phyloP scores from a whole-genome alignment of 2,329 filamentous ascomycete species.

The Fusarium chuoi region DNA sequence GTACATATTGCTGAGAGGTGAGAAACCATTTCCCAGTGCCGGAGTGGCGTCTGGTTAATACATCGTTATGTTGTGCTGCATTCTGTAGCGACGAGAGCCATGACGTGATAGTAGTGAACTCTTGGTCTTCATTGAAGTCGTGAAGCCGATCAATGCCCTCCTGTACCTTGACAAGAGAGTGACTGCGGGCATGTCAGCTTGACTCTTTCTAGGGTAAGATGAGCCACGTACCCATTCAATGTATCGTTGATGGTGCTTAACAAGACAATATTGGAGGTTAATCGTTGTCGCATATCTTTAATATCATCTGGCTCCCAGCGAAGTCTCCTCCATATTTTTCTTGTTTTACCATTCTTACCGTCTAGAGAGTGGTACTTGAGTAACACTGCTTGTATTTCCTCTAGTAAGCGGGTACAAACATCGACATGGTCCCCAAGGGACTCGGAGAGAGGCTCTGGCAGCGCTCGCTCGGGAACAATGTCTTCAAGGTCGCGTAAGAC shows the following conservation, averaged over 20 bases:
- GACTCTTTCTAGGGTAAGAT: accelerated
- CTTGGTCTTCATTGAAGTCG: background rate
- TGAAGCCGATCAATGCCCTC: background rate
- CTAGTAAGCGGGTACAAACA: background rate
- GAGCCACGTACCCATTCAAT: background rate
- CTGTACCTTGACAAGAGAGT: background rate
- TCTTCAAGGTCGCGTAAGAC: background rate
- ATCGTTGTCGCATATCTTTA: background rate
- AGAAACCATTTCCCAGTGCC: background rate
- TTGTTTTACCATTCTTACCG: background rate
- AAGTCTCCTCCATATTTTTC: background rate
- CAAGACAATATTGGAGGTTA: background rate
- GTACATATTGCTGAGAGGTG: background rate
- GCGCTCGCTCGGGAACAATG: background rate
- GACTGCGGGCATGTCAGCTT: background rate
- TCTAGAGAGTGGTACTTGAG: background rate
- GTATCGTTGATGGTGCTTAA: background rate
- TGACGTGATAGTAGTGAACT: background rate
- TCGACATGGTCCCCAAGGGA: background rate
- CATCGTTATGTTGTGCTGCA: background rate
- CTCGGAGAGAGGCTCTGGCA: background rate
- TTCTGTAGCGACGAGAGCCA: background rate
- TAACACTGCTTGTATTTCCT: background rate
- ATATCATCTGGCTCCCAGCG: background rate
- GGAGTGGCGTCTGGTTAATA: background rate